These are phyloP conservation scores for Diaporthe sp. DNA, from an alignment of 2,329 filamentous ascomycete genomes.

Conservation along the genomic window DNA sequence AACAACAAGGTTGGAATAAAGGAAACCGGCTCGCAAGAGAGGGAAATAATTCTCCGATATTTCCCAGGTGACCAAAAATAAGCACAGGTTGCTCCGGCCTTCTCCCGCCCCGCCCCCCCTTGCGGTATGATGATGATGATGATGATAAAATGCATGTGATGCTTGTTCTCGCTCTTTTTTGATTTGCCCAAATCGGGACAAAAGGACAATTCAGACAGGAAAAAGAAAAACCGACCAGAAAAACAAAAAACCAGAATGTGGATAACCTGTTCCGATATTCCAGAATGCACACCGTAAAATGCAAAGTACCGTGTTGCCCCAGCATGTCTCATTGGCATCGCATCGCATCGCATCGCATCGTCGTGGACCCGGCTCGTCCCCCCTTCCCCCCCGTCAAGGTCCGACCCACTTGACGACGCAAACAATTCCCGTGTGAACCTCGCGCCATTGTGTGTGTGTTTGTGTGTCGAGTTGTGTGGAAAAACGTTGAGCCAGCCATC, in stretches of 20 bases:
- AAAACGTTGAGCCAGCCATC: constrained; percentile 7
- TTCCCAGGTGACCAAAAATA: constrained; percentile 27
- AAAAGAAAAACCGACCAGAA: constrained; percentile 40
- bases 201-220: constrained; percentile 41
- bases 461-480: neutral
- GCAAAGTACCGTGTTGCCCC: constrained; percentile 30
- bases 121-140: constrained; percentile 23
- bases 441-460: constrained; percentile 11
- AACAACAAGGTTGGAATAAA: constrained; percentile 11
- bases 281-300: constrained; percentile 34
- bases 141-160: constrained; percentile 29
- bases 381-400: neutral
- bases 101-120: constrained; percentile 2
- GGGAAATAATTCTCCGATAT: neutral
- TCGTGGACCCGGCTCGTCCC: constrained; percentile 14
- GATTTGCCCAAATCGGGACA: constrained; percentile 40
- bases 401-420: neutral
- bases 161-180: constrained; percentile 34
- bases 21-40: constrained; percentile 20
- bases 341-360: constrained; percentile 35
- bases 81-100: constrained; percentile 24
- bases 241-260: constrained; percentile 39
- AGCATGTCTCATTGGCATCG: constrained; percentile 19
- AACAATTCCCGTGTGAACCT: neutral
- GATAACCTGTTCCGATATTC: constrained; percentile 43